These are phyloP conservation scores for Arachnopeziza araneosa DNA, from an alignment of 2,329 filamentous ascomycete species.

Conservation along the genomic window DNA sequence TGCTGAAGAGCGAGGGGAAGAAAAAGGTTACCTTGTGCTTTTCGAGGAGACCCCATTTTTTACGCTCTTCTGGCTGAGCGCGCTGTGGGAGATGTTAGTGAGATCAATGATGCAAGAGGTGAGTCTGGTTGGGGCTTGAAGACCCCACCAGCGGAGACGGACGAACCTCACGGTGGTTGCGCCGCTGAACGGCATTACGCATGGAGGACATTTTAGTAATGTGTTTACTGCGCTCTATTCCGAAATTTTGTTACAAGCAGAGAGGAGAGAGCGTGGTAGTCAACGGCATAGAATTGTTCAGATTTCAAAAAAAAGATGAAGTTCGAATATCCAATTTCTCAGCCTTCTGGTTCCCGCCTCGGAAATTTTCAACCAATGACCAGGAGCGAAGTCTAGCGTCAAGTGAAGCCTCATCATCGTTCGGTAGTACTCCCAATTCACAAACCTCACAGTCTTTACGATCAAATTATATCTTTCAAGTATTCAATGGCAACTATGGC, in stretches of 20 bases:
- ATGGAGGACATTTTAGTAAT: slow-evolving; percentile 48
- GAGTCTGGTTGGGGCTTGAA: too few species aligned
- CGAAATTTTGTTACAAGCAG: not conserved
- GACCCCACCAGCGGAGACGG: too few species aligned
- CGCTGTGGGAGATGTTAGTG: slow-evolving; percentile 36
- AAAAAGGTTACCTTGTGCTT: slow-evolving; percentile 72
- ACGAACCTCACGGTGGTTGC: slow-evolving; percentile 69
- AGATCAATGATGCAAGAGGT: too few species aligned
- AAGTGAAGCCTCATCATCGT: not conserved
- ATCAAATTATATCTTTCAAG: not conserved
- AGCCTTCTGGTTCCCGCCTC: not conserved
- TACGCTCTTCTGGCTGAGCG: slow-evolving; percentile 76
- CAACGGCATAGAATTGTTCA: not conserved
- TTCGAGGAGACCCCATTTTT: slow-evolving; percentile 86
- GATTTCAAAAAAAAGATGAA: not conserved
- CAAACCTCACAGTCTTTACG: not conserved
- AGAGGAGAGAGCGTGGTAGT: not conserved
- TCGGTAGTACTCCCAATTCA: not conserved
- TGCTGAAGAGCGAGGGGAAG: not conserved
- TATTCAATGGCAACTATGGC: slow-evolving; percentile 26
- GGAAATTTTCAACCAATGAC: not conserved
- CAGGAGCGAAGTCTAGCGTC: not conserved
- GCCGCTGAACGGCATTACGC: slow-evolving; percentile 65
- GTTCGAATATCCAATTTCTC: not conserved
- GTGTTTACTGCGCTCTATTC: not conserved